A percentile compares a stretch with the other conserved stretches of the same genome.
Conservation (phyloP, 83 land plant species). For the Larix sibirica region DNA sequence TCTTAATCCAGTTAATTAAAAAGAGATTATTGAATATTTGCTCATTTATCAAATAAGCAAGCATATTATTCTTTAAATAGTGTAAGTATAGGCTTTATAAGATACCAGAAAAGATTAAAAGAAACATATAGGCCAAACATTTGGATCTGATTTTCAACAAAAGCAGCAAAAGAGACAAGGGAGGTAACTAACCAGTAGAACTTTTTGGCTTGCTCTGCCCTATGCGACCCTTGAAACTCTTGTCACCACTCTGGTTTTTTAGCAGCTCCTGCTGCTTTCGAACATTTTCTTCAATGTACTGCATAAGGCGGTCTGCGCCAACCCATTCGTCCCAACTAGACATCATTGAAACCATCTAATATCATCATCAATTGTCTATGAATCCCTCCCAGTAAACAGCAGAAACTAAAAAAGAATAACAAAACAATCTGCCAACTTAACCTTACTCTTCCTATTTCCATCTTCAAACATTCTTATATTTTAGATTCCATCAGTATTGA, state of each 20-base stretch:
- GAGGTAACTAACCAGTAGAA: constrained; percentile 45
- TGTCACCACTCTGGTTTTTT: constrained; percentile 65
- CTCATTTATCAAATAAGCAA: constrained; percentile 1
- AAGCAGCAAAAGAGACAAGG: neutral
- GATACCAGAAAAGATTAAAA: neutral
- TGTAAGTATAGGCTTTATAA: neutral
- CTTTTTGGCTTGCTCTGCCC: constrained; percentile 65
- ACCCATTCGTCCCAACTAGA: constrained; percentile 99
- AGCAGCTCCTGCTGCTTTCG: constrained; percentile 71
- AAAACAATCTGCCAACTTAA: too few relatives aligned
- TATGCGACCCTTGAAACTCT: constrained; percentile 69
- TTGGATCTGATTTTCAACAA: neutral
- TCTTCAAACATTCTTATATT: too few relatives aligned
- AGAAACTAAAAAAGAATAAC: neutral
- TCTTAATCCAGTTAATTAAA: neutral
- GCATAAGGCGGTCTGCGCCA: constrained; percentile 77
- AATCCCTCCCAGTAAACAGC: neutral
- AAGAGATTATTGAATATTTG: neutral
- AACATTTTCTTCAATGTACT: constrained; percentile 72
- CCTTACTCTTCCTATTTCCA: too few relatives aligned
- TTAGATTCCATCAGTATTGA: too few relatives aligned
- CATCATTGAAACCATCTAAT: constrained; percentile 15
- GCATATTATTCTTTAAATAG: neutral
- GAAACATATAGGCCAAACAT: neutral
- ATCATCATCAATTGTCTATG: constrained; percentile 5